phyloP scores from a whole-genome alignment of 495 filamentous ascomycete species.

The Penicillium cataractarum region DNA sequence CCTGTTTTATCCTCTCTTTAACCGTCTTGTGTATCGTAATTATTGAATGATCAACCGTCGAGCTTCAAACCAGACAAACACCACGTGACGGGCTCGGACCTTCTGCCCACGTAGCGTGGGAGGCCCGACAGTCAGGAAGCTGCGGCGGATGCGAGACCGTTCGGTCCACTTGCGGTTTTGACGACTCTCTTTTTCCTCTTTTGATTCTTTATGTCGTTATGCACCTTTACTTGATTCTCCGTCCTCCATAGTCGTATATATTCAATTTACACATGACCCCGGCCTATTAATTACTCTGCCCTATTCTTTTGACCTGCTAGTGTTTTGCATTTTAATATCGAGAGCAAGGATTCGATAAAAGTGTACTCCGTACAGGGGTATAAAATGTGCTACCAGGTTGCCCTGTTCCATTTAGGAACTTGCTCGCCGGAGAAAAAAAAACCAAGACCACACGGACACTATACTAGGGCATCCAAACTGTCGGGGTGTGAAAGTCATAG shows the following conservation, averaged over 20 bases:
- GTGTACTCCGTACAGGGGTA: neutral
- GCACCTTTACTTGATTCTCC: neutral
- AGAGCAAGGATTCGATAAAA: neutral
- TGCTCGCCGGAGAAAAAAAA: neutral
- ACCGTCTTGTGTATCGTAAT: neutral
- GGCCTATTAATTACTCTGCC: neutral
- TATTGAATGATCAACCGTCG: neutral
- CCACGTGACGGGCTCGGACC: conserved; percentile 31
- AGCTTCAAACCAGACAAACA: neutral
- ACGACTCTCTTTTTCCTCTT: conserved; percentile 11
- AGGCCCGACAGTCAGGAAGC: conserved; percentile 50
- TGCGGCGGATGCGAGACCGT: conserved; percentile 46
- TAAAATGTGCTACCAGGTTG: neutral
- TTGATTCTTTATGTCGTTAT: neutral
- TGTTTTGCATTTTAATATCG: no score
- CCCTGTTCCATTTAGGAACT: conserved; percentile 5
- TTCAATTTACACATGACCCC: neutral
- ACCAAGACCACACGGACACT: neutral
- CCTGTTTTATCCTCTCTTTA: neutral
- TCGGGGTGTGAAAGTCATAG: neutral
- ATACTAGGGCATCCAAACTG: conserved; percentile 1
- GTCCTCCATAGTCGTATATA: neutral
- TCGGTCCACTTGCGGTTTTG: conserved; percentile 39
- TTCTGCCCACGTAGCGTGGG: conserved; percentile 31
- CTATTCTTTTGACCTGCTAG: no score